Evolutionary conservation across 2,329 filamentous ascomycete genomes (phyloP).

Genomic region (Alternaria infectoria): DNA sequence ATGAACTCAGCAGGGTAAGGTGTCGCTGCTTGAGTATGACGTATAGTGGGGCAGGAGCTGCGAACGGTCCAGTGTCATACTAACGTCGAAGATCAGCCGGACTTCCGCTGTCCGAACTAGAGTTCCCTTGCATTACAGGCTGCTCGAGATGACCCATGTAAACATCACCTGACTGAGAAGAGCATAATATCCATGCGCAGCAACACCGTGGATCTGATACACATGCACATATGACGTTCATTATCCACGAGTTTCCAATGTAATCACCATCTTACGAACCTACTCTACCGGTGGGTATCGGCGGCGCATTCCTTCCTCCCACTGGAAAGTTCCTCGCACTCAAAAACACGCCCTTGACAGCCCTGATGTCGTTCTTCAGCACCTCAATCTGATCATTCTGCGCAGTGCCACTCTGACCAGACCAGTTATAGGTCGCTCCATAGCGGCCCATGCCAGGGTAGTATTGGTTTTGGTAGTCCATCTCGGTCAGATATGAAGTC

Average conservation of each 20-base stretch:
- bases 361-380: conserved; percentile 75
- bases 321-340: conserved; percentile 73
- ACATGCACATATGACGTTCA: background rate
- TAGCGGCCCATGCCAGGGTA: conserved; percentile 51
- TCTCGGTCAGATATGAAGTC: conserved; percentile 65
- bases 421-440: conserved; percentile 34
- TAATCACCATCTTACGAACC: conserved; percentile 10
- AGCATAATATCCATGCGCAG: background rate
- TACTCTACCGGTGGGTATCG: conserved; percentile 30
- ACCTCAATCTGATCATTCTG: conserved; percentile 73
- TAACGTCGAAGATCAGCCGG: background rate
- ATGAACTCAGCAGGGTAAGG: background rate
- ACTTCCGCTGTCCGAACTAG: background rate
- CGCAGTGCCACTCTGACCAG: conserved; percentile 56
- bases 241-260: background rate
- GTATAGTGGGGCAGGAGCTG: conserved; percentile 21
- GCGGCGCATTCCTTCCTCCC: conserved; percentile 28
- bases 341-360: conserved; percentile 79
- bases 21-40: conserved; percentile 22
- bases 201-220: background rate
- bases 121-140: background rate
- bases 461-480: conserved; percentile 48
- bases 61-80: background rate
- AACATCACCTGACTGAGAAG: background rate
- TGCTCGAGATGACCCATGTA: background rate